phyloP scores from a whole-genome alignment of 768 basidiomycete genomes.

The Mycena metata region DNA sequence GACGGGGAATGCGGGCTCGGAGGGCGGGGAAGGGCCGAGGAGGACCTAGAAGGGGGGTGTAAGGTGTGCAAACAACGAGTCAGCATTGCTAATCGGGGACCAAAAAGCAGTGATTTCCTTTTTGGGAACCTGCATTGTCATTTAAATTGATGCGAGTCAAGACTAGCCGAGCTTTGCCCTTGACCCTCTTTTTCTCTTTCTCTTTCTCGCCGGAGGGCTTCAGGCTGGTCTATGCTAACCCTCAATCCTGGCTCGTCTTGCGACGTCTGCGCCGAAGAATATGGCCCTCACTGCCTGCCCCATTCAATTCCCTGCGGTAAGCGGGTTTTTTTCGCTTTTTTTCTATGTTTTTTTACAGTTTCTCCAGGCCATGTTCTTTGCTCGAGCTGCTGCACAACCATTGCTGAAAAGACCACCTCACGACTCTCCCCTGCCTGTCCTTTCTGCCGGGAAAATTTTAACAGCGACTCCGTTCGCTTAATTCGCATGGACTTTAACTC shows the following conservation, averaged over 20 bases:
- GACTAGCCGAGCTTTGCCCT: conserved; percentile 27
- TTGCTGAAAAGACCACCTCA: conserved; percentile 83
- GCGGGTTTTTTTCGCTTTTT: conserved; percentile 46
- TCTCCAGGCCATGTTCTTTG: conserved; percentile 84
- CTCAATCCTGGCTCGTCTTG: conserved; percentile 86
- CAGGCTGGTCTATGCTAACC: conserved; percentile 76
- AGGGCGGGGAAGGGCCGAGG: neutral
- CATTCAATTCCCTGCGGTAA: conserved; percentile 87
- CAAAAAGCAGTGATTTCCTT: neutral
- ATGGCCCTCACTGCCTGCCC: conserved; percentile 77
- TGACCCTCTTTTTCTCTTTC: conserved; percentile 4
- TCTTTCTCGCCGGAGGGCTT: conserved; percentile 49
- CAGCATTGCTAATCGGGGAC: conserved; percentile 21
- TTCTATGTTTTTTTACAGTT: conserved; percentile 45
- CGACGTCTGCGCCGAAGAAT: conserved; percentile 93
- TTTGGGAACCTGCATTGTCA: conserved; percentile 15
- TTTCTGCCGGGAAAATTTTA: conserved; percentile 86
- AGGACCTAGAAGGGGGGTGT: neutral
- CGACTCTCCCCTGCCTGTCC: conserved; percentile 83
- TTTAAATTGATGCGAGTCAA: conserved; percentile 28
- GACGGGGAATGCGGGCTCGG: neutral
- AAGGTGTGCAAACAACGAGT: neutral
- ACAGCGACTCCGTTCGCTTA: conserved; percentile 74
- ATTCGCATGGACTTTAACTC: conserved; percentile 84
- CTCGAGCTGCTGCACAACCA: conserved; percentile 80